Evolutionary conservation across 192 early-diverging fungal species (phyloP), one percentile per base, ranked within the genome.

Genomic region (Backusella psychrophila): DNA sequence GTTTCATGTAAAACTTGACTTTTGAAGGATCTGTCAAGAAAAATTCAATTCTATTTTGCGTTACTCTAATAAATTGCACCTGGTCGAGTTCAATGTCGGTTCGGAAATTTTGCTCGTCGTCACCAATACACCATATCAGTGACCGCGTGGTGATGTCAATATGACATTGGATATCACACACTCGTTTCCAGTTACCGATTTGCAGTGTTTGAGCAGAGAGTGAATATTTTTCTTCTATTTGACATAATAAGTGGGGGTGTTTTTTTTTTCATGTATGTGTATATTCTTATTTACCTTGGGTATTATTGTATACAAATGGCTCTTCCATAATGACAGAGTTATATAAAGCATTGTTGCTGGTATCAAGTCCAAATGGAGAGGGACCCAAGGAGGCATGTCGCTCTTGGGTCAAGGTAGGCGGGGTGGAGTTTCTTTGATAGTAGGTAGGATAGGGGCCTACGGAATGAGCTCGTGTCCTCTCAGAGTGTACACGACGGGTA

Each of bases 161-260:
- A 56, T 84, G 85, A 66, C 90, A 91, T 19, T 82, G 77, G 35
- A 91, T 72, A 59, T 89, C 87, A 21, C 79, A 86, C 70, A 91
- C 90, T 59, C 90, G 82, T 67, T 88, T 84, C 90, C 90, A 91
- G 14, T 84, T 88, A 68, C 90, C 90, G 56, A 91, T 91, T 7
- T 85, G 81, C 21, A 90, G 71, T 26, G 88, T 85, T 68, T 90
- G 87, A 39, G 79, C 85, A 68, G 87, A 81, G 38, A 90, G 80
- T 15, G n/a, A 29, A 8, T 67, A 21, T 59, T 73, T 59, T 46
- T 66, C 39, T 31, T 31, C 26, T 41, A 26, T 34, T 42, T 67
- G 11, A 31, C 3, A 33, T 23, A 39, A 23, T 26, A 0, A 72
- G 11, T 9, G 11, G 6, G 34, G 29, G 12, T 23, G 4, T 42